phyloP scores from a whole-genome alignment of 257 asterid genomes.

The Capsicum chinense region DNA sequence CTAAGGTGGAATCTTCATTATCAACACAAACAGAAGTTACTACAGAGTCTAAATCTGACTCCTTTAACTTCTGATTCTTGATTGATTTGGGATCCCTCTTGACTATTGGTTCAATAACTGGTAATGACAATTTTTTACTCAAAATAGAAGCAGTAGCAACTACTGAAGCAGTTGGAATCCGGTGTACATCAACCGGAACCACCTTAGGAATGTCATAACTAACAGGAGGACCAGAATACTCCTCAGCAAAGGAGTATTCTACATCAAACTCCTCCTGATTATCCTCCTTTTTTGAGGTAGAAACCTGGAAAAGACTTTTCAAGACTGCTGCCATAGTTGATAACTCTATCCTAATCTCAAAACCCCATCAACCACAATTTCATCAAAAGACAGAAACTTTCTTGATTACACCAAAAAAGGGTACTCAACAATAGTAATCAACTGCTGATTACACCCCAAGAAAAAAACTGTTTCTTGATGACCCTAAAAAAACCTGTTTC shows the following conservation, averaged over 20 bases:
- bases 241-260: conserved; percentile 88
- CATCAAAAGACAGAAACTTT: conserved; percentile 23
- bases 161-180: conserved; percentile 77
- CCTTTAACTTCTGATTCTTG: conserved; percentile 33
- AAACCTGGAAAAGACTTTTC: conserved; percentile 39
- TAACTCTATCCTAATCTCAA: conserved; percentile 28
- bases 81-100: conserved; percentile 41
- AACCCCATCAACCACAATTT: conserved; percentile 23
- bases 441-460: neutral
- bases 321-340: conserved; percentile 42
- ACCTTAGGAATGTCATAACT: conserved; percentile 71
- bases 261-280: conserved; percentile 43
- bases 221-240: conserved; percentile 84
- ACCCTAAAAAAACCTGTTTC: neutral
- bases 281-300: conserved; percentile 36
- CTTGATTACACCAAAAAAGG: conserved; percentile 21
- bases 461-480: neutral
- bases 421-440: neutral
- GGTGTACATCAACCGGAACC: conserved; percentile 72
- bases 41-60: conserved; percentile 36
- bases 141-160: conserved; percentile 43
- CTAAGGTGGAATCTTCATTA: conserved; percentile 31
- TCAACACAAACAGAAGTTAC: conserved; percentile 27
- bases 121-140: conserved; percentile 49
- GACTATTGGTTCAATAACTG: conserved; percentile 79